phyloP scores from a whole-genome alignment of 129 eudicot species.

The Artemisia argyi region DNA sequence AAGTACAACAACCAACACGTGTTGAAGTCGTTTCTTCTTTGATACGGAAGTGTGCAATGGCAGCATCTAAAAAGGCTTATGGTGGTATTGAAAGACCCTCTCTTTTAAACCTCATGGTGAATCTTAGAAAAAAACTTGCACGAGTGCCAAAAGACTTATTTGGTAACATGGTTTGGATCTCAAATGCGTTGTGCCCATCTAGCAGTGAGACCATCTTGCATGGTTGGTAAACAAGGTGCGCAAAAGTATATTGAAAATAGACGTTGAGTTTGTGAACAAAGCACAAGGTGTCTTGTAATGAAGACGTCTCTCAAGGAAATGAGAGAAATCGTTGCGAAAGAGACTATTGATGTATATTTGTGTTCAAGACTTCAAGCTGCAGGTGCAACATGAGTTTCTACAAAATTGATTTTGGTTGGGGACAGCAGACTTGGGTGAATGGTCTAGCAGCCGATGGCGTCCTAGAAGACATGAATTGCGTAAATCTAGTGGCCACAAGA shows the following conservation, averaged over 20 bases:
- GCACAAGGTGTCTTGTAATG: slow-evolving; percentile 21
- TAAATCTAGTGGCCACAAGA: slow-evolving; percentile 22
- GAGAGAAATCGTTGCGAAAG: slow-evolving; percentile 4
- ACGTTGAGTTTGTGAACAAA: slow-evolving; percentile 4
- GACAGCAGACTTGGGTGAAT: slow-evolving; percentile 42
- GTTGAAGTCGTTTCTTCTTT: slow-evolving; percentile 19
- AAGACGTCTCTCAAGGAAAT: slow-evolving; percentile 3
- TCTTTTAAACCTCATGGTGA: background rate
- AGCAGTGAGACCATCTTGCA: slow-evolving; percentile 3
- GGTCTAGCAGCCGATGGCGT: slow-evolving; percentile 25
- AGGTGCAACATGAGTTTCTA: slow-evolving; percentile 54
- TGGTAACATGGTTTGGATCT: slow-evolving; percentile 25
- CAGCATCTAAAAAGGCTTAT: slow-evolving; percentile 1
- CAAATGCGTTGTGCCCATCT: background rate
- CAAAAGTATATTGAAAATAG: slow-evolving; percentile 1
- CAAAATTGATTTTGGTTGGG: slow-evolving; percentile 64
- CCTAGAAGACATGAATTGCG: slow-evolving; percentile 22
- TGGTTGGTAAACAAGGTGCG: slow-evolving; percentile 9
- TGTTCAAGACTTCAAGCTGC: slow-evolving; percentile 57
- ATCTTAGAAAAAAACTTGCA: slow-evolving; percentile 14
- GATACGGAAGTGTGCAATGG: slow-evolving; percentile 27
- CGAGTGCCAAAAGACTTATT: slow-evolving; percentile 8
- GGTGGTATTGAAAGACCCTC: slow-evolving; percentile 4
- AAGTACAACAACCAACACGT: slow-evolving; percentile 5
- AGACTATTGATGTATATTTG: slow-evolving; percentile 27